A percentile compares a stretch with the other conserved stretches of the same genome.
Conservation (phyloP, 2,329 filamentous ascomycete species). For the Ophiosphaerella herpotricha region DNA sequence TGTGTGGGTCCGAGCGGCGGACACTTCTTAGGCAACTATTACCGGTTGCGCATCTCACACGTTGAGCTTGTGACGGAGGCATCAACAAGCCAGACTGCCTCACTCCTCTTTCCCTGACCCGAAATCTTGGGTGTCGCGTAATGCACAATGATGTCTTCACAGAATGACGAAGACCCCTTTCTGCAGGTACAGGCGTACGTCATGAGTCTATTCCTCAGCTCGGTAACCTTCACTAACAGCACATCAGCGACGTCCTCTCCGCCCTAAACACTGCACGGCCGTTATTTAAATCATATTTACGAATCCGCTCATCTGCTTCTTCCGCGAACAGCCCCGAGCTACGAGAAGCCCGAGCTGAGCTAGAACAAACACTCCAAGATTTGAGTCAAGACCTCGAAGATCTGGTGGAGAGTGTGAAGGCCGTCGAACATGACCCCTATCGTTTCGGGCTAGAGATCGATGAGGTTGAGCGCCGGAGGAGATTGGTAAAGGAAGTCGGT, state of each 20-base stretch:
- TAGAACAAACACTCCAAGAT: conserved; percentile 74
- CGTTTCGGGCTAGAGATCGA: conserved; percentile 82
- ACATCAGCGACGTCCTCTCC: conserved; percentile 78
- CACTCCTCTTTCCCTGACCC: not conserved
- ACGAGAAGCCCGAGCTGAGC: conserved; percentile 69
- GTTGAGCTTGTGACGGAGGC: not conserved
- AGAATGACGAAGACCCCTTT: conserved; percentile 54
- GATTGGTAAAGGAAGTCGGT: conserved; percentile 86
- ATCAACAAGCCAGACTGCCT: not conserved
- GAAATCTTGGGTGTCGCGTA: conserved; percentile 6
- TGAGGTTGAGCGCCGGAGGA: conserved; percentile 79
- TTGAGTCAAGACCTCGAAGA: conserved; percentile 86
- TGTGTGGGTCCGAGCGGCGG: conserved; percentile 17
- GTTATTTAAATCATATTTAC: conserved; percentile 91
- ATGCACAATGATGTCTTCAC: conserved; percentile 43
- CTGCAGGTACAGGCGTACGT: conserved; percentile 55
- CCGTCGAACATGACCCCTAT: conserved; percentile 84
- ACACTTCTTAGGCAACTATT: conserved; percentile 1
- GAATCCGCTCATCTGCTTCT: conserved; percentile 85
- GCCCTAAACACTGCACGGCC: conserved; percentile 81
- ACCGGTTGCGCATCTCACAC: conserved; percentile 4
- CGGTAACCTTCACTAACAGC: conserved; percentile 26
- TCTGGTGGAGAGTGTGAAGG: conserved; percentile 82
- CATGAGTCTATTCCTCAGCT: conserved; percentile 1
- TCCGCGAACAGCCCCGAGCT: conserved; percentile 68